phyloP scores from a whole-genome alignment of 2,329 filamentous ascomycete species.

The Fusarium fujikuroi region DNA sequence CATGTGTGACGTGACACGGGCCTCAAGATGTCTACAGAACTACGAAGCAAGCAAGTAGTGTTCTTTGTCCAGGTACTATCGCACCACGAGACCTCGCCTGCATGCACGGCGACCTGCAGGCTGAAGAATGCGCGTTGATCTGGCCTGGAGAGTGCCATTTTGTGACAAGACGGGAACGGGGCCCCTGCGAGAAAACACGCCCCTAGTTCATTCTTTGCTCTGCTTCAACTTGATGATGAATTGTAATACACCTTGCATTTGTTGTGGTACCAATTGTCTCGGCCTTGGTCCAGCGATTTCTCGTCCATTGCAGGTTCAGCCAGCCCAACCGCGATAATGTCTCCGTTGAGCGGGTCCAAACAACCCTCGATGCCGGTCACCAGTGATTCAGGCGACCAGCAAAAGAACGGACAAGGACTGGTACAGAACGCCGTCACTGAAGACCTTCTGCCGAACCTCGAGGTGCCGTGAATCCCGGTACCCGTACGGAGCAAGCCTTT shows the following conservation, averaged over 20 bases:
- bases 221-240: slow-evolving; percentile 4
- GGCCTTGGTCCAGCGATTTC: slow-evolving; percentile 30
- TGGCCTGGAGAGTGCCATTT: slow-evolving; percentile 38
- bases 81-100: slow-evolving; percentile 47
- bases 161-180: slow-evolving; percentile 16
- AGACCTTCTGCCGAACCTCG: slow-evolving; percentile 4
- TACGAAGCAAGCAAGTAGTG: slow-evolving; percentile 22
- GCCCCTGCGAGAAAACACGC: slow-evolving; percentile 40
- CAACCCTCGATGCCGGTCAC: slow-evolving; percentile 10
- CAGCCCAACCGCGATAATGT: slow-evolving; percentile 16
- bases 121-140: slow-evolving; percentile 41
- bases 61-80: slow-evolving; percentile 15
- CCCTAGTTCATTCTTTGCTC: slow-evolving; percentile 15
- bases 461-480: slow-evolving; percentile 14
- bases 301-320: slow-evolving; percentile 13
- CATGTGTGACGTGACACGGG: background rate
- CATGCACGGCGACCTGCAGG: slow-evolving; percentile 47
- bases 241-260: background rate
- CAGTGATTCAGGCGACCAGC: slow-evolving; percentile 14
- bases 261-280: slow-evolving; percentile 8
- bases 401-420: slow-evolving; percentile 16
- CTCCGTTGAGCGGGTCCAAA: slow-evolving; percentile 20
- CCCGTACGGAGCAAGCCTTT: slow-evolving; percentile 8
- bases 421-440: slow-evolving; percentile 10
- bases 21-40: background rate